These are phyloP conservation scores for Mortierella sp. DNA, from an alignment of 371 early-diverging fungal genomes.

Conservation along the genomic window DNA sequence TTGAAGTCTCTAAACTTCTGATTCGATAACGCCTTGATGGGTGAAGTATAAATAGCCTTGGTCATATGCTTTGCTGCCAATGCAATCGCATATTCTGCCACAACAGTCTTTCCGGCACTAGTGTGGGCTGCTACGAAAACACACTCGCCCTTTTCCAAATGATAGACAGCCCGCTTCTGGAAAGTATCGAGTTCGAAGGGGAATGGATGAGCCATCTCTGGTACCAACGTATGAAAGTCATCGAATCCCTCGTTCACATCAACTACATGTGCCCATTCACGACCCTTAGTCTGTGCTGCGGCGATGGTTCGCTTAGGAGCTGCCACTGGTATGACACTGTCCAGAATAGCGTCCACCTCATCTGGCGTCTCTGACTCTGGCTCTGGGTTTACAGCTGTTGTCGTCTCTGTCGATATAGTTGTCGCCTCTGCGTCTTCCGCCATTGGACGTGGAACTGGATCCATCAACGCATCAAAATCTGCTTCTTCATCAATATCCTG, in stretches of 20 bases:
- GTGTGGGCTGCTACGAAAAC: constrained; percentile 99
- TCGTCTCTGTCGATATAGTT: neutral
- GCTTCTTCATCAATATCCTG: constrained; percentile 42
- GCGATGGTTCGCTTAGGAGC: constrained; percentile 27
- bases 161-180: constrained; percentile 98
- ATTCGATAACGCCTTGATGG: constrained; percentile 99
- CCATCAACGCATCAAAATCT: constrained; percentile 45
- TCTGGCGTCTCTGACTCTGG: constrained; percentile 17
- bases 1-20: constrained; percentile 99
- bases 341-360: constrained; percentile 47
- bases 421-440: neutral
- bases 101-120: constrained; percentile 99
- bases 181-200: constrained; percentile 99
- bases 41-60: constrained; percentile 98
- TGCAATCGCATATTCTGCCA: constrained; percentile 99
- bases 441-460: constrained; percentile 29
- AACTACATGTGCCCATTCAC: constrained; percentile 95
- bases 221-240: constrained; percentile 87
- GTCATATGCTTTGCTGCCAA: constrained; percentile 96
- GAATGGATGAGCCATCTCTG: constrained; percentile 86
- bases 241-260: constrained; percentile 86
- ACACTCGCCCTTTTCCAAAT: constrained; percentile 93
- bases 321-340: constrained; percentile 25
- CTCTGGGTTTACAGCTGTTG: neutral
- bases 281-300: constrained; percentile 57